A percentile compares a stretch with the other conserved stretches of the same genome.
These are phyloP conservation scores for Berberis vulgaris DNA, from an alignment of 164 flowering plant species.

Conservation along the genomic window DNA sequence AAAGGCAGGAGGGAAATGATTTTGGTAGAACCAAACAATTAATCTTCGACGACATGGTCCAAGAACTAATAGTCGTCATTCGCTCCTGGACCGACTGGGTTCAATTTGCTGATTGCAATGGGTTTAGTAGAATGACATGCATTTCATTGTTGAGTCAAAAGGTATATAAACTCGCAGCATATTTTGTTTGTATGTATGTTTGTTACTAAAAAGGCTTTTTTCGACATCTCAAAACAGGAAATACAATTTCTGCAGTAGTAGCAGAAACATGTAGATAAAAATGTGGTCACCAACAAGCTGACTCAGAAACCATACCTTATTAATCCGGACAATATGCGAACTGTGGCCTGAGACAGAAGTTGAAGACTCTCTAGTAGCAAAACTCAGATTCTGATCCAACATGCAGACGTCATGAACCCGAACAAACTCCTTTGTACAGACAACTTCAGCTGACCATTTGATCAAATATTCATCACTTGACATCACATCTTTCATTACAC, in stretches of 20 bases:
- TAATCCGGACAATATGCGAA: slow-evolving; percentile 35
- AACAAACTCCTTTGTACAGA: slow-evolving; percentile 39
- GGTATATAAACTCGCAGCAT: too few species aligned
- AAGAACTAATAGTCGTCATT: too few species aligned
- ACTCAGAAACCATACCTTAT: slow-evolving; percentile 44
- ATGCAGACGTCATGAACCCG: slow-evolving; percentile 25
- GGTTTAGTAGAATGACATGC: too few species aligned
- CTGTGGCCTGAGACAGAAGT: slow-evolving; percentile 20
- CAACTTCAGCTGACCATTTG: slow-evolving; percentile 28
- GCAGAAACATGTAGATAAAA: neutral
- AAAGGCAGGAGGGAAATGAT: too few species aligned
- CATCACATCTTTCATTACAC: slow-evolving; percentile 50
- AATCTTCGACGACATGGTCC: too few species aligned
- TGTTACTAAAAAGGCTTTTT: too few species aligned
- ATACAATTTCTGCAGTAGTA: neutral
- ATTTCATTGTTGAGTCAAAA: too few species aligned
- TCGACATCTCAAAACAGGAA: too few species aligned
- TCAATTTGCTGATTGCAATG: too few species aligned
- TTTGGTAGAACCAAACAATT: too few species aligned
- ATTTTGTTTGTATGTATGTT: too few species aligned
- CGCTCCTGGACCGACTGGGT: too few species aligned
- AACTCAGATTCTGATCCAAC: slow-evolving; percentile 14
- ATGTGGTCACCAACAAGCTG: neutral
- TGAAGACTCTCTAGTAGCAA: slow-evolving; percentile 5
- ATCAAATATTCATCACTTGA: slow-evolving; percentile 38